Base-by-base conservation (phyloP, 1,139 yeast genomes). In the Hansenula sp. region DNA sequence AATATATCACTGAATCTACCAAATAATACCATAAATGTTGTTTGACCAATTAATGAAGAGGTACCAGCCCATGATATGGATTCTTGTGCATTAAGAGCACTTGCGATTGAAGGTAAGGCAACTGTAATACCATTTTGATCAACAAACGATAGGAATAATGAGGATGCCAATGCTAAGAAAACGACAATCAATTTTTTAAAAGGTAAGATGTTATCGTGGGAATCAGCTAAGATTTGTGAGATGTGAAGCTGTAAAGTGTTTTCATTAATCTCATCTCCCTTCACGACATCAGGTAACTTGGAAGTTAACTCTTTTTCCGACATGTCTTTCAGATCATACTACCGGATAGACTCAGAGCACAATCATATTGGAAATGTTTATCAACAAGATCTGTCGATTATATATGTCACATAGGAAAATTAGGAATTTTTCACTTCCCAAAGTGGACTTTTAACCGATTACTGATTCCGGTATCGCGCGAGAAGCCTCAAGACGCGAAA, bases 21-120 rank as follows among this genome's bases (percentile, higher is more conserved):
- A 42, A 52, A 7, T 72, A 76, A 47, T 62, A 72, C 18, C 65
- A 58, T 12, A 68, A 70, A 70, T 21, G 67, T 71, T 5, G 72
- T 19, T 44, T 70, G 71, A 15, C 74, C 71, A 39, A 72, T 64
- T 37, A 71, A 59, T 9, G 72, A 65, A 4, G 76, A 63, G 0
- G 76, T 67, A n/a, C 74, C 74, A 1, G 70, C 70, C 77, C 77
- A 72, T 48, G 67, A 68, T 38, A 70, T 68, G 3, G 72, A 61
- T 16, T 59, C 55, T 19, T 65, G 57, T 1, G 72, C 63, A 35
- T 46, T 40, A 30, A 72, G 55, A 33, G 66, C 71, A 16, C 60
- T 47, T 0, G 67, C 70, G n/a, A 72, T 45, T 16, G 40, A 40
- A 15, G 44, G 47, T 5, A 41, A 11, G 2, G 31, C 47, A 17